These are phyloP conservation scores for Globisporangium parvum DNA, from an alignment of 352 stramenopile species.

Conservation along the genomic window DNA sequence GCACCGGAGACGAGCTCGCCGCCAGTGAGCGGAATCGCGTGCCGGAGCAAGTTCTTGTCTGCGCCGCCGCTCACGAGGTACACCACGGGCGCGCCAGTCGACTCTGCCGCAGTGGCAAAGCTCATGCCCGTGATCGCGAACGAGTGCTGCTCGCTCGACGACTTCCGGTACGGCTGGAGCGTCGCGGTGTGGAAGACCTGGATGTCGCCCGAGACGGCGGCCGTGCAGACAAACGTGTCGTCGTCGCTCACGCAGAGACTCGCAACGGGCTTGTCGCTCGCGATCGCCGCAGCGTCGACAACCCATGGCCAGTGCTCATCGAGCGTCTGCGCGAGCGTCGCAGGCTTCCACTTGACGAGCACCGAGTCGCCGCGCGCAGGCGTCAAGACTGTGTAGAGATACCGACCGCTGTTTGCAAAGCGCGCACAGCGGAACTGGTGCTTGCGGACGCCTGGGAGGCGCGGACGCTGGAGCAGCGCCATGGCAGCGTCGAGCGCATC, in stretches of 20 bases:
- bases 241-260: constrained; percentile 75
- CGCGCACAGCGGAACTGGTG: constrained; percentile 79
- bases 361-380: constrained; percentile 69
- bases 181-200: constrained; percentile 47
- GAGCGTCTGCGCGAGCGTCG: constrained; percentile 60
- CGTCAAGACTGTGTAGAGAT: constrained; percentile 71
- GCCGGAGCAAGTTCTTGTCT: constrained; percentile 67
- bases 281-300: constrained; percentile 41
- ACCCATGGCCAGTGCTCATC: constrained; percentile 68
- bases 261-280: constrained; percentile 64
- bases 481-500: constrained; percentile 63
- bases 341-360: constrained; percentile 74
- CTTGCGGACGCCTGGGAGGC: constrained; percentile 37
- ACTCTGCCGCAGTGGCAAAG: constrained; percentile 33
- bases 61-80: constrained; percentile 68
- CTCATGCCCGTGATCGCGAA: constrained; percentile 84
- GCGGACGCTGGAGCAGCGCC: constrained; percentile 41
- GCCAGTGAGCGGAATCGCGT: constrained; percentile 52
- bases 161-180: constrained; percentile 47
- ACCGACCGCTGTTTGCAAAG: constrained; percentile 61
- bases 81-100: constrained; percentile 28
- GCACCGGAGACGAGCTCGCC: constrained; percentile 43
- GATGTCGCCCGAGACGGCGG: constrained; percentile 68
- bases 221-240: constrained; percentile 63
- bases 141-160: constrained; percentile 52